phyloP scores from a whole-genome alignment of 345 rosid genomes.

The Rhodomyrtus tomentosa region DNA sequence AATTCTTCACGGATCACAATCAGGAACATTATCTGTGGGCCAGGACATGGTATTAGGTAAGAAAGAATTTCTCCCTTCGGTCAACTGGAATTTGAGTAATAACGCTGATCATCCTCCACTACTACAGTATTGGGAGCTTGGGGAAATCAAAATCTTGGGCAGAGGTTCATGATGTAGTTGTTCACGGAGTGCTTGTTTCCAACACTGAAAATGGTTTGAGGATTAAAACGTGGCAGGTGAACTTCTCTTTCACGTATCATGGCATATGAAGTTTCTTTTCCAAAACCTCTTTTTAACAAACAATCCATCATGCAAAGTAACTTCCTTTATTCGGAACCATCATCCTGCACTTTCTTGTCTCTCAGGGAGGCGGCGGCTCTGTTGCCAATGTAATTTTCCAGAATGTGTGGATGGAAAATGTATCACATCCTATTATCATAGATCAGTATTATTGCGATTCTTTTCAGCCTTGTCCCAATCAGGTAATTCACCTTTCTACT shows the following conservation, averaged over 20 bases:
- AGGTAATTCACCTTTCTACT: conserved; percentile 28
- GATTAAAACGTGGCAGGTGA: conserved; percentile 97
- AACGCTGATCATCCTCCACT: not conserved
- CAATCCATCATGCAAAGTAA: not conserved
- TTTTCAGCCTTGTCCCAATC: conserved; percentile 53
- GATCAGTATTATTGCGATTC: conserved; percentile 91
- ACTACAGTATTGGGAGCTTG: conserved; percentile 70
- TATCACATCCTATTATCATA: conserved; percentile 73
- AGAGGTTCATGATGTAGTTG: conserved; percentile 38
- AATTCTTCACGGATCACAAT: conserved; percentile 63
- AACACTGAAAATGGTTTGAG: conserved; percentile 75
- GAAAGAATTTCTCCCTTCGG: not conserved
- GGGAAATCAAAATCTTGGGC: conserved; percentile 60
- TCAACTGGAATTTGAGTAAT: not conserved
- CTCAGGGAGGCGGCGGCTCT: conserved; percentile 76
- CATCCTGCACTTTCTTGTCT: not conserved
- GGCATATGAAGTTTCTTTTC: not conserved
- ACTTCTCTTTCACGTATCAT: not conserved
- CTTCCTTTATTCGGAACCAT: not conserved
- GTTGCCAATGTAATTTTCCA: conserved; percentile 49
- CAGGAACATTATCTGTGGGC: conserved; percentile 65
- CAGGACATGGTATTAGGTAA: conserved; percentile 98
- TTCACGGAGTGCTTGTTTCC: conserved; percentile 52
- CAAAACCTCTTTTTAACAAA: not conserved
- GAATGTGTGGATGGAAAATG: conserved; percentile 61